Evolutionary conservation across 352 stramenopile genomes (phyloP).

Genomic region (Phytophthora meadii): DNA sequence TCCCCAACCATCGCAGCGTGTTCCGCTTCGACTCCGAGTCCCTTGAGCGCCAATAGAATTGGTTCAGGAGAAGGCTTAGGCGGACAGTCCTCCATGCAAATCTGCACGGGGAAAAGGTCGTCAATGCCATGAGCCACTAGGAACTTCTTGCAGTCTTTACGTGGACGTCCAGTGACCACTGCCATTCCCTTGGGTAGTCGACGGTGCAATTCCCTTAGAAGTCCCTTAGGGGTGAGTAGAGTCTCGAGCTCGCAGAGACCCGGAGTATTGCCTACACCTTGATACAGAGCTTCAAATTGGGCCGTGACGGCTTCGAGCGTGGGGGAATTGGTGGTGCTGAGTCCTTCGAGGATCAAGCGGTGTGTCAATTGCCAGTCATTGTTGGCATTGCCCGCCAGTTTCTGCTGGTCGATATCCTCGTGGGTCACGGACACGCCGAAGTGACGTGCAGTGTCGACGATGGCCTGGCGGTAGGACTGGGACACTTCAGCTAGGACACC

Average conservation of each 20-base stretch:
- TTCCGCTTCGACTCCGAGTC: constrained; percentile 76
- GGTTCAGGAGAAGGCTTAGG: constrained; percentile 95
- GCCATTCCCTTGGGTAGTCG: constrained; percentile 88
- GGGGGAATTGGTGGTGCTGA: constrained; percentile 22
- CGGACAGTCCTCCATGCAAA: constrained; percentile 97
- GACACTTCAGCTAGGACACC: constrained; percentile 96
- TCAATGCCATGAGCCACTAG: constrained; percentile 83
- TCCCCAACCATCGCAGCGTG: constrained; percentile 94
- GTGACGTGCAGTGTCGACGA: constrained; percentile 85
- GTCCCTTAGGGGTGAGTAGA: constrained; percentile 87
- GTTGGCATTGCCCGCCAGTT: constrained; percentile 95
- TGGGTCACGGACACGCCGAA: constrained; percentile 89
- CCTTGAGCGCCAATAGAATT: constrained; percentile 84
- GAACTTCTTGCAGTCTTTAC: constrained; percentile 96
- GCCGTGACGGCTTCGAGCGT: constrained; percentile 93
- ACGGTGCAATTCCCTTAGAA: constrained; percentile 86
- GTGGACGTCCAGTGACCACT: constrained; percentile 93
- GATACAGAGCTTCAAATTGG: constrained; percentile 96
- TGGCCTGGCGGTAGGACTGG: constrained; percentile 94
- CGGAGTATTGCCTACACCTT: constrained; percentile 71
- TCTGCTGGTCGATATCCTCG: constrained; percentile 91
- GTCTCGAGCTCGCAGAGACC: constrained; percentile 93
- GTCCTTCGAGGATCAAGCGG: constrained; percentile 78
- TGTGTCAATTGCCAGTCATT: constrained; percentile 98
- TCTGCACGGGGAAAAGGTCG: constrained; percentile 88